Evolutionary conservation across 768 basidiomycete genomes (phyloP).

Genomic region (Tylopilus rubrobrunneus): DNA sequence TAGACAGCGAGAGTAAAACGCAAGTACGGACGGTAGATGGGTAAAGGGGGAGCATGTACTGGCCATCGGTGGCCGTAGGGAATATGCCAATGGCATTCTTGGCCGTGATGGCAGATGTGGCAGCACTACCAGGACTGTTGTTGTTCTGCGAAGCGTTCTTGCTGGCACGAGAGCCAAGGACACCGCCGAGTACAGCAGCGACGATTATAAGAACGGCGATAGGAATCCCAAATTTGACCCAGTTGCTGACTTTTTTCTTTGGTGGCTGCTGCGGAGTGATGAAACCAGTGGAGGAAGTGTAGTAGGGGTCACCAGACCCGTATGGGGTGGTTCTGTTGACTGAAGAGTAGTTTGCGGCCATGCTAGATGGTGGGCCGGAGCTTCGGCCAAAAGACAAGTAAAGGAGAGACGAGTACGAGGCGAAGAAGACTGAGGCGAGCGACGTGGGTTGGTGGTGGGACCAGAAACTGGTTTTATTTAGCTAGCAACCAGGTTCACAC

Average conservation of each 20-base stretch:
- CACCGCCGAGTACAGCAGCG: slow-evolving; percentile 72
- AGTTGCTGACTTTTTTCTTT: slow-evolving; percentile 59
- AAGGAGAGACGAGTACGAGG: slow-evolving; percentile 16
- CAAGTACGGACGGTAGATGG: slow-evolving; percentile 73
- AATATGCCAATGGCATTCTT: slow-evolving; percentile 64
- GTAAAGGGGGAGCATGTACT: slow-evolving; percentile 80
- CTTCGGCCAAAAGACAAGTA: slow-evolving; percentile 10
- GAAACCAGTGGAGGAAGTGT: slow-evolving; percentile 66
- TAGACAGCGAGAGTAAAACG: not conserved
- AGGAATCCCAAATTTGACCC: slow-evolving; percentile 75
- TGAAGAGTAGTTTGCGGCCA: slow-evolving; percentile 40
- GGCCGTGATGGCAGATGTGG: slow-evolving; percentile 53
- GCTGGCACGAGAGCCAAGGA: slow-evolving; percentile 63
- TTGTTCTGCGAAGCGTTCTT: slow-evolving; percentile 31
- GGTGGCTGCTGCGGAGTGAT: slow-evolving; percentile 45
- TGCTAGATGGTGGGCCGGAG: slow-evolving; percentile 23
- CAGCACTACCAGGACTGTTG: slow-evolving; percentile 21
- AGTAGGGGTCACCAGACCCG: slow-evolving; percentile 65
- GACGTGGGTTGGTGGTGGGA: slow-evolving; percentile 1
- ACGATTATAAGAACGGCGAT: slow-evolving; percentile 58
- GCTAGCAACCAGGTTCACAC: slow-evolving; percentile 13
- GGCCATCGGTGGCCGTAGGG: slow-evolving; percentile 74
- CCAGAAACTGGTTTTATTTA: no score
- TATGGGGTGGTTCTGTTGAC: slow-evolving; percentile 40
- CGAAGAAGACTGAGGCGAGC: slow-evolving; percentile 11